phyloP scores from a whole-genome alignment of 495 filamentous ascomycete genomes.

The Platismatia glauca region DNA sequence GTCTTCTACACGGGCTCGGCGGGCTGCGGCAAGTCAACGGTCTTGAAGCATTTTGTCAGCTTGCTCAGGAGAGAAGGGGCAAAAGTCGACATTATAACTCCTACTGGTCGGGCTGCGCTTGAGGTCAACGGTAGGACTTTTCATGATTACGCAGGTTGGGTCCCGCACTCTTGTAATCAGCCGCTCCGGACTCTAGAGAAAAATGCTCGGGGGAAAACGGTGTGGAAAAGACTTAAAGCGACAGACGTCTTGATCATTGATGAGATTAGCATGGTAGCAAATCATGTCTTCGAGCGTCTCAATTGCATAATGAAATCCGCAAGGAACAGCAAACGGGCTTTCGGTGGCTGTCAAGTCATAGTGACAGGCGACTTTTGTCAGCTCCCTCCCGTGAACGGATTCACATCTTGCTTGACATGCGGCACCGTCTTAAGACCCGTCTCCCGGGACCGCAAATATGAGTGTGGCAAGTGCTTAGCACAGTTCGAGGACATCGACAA shows the following conservation, averaged over 20 bases:
- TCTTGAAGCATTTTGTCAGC: constrained; percentile 40
- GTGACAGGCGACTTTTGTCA: constrained; percentile 39
- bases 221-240: constrained; percentile 26
- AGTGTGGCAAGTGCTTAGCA: constrained; percentile 26
- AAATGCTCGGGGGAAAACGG: constrained; percentile 3
- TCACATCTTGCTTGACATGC: constrained; percentile 32
- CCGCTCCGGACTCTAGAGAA: constrained; percentile 23
- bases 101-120: constrained; percentile 48
- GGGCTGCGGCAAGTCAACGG: constrained; percentile 52
- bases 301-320: constrained; percentile 41
- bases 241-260: constrained; percentile 41
- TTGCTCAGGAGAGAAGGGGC: constrained; percentile 29
- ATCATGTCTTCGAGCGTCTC: constrained; percentile 45
- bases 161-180: constrained; percentile 27
- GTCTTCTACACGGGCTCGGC: constrained; percentile 57
- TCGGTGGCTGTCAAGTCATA: constrained; percentile 41
- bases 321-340: constrained; percentile 18
- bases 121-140: constrained; percentile 46
- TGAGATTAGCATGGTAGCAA: constrained; percentile 46
- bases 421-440: constrained; percentile 22
- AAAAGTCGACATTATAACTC: constrained; percentile 44
- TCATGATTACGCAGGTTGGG: constrained; percentile 48
- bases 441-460: constrained; percentile 21
- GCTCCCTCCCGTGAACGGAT: constrained; percentile 37
- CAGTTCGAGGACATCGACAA: constrained; percentile 10